phyloP scores from a whole-genome alignment of 2,329 filamentous ascomycete genomes.

The Paecilomyces sp. region DNA sequence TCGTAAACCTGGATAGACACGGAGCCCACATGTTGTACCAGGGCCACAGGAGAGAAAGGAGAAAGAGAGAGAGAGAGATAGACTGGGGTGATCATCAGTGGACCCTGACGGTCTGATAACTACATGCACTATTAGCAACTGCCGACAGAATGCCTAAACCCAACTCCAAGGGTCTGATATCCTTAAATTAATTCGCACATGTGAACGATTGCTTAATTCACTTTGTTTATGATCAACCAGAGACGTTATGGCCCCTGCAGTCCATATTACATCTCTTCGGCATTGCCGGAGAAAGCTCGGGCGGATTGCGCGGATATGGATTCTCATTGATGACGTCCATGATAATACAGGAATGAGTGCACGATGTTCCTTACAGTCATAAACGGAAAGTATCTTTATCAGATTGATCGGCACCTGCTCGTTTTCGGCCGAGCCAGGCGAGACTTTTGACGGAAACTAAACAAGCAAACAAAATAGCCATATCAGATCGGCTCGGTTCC shows the following conservation, averaged over 20 bases:
- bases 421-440: neutral
- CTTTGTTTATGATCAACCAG: neutral
- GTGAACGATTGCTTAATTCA: neutral
- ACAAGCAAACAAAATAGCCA: neutral
- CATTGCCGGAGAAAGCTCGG: neutral
- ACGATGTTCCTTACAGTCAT: neutral
- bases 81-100: neutral
- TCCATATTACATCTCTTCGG: neutral
- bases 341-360: neutral
- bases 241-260: neutral
- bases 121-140: neutral
- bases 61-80: no score
- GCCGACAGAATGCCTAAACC: neutral
- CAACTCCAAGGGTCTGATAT: neutral
- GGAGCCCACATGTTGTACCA: neutral
- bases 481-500: neutral
- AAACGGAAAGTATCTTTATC: neutral
- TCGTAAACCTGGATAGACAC: neutral
- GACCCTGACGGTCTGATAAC: neutral
- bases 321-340: neutral
- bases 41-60: neutral
- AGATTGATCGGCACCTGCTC: neutral
- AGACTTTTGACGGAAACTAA: neutral
- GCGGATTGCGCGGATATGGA: neutral
- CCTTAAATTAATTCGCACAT: neutral